Percentiles rank a stretch among this genome's conserved stretches.
These are phyloP conservation scores for Podaxis sp. DNA, from an alignment of 768 basidiomycete species.

Conservation along the genomic window DNA sequence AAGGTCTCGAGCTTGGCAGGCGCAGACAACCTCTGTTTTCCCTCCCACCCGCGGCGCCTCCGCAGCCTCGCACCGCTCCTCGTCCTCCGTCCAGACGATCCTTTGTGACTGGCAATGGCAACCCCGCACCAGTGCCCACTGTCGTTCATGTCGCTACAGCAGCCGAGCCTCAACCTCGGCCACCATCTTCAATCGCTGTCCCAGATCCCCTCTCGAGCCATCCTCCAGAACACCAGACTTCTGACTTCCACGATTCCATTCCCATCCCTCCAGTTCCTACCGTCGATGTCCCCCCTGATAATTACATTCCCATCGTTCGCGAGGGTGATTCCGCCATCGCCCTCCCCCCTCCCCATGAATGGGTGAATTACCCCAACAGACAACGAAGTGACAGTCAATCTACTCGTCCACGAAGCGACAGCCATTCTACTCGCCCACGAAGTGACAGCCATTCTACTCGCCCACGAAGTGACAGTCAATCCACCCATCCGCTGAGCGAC, in stretches of 20 bases:
- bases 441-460: background rate
- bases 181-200: constrained; percentile 8
- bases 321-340: constrained; percentile 29
- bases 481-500: background rate
- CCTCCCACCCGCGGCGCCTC: background rate
- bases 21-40: constrained; percentile 9
- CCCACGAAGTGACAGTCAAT: background rate
- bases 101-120: background rate
- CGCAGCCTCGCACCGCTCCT: background rate
- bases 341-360: constrained; percentile 49
- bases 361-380: constrained; percentile 24
- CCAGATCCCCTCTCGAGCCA: constrained; percentile 15
- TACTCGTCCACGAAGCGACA: constrained; percentile 6
- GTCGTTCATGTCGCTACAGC: constrained; percentile 3
- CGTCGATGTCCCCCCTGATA: constrained; percentile 38
- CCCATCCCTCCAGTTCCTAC: constrained; percentile 17
- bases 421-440: background rate
- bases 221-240: constrained; percentile 11
- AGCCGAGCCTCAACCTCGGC: constrained; percentile 20
- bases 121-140: background rate
- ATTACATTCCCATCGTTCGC: constrained; percentile 43
- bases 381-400: constrained; percentile 6
- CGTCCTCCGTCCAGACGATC: background rate
- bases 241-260: constrained; percentile 8
- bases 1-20: constrained; percentile 34